A percentile compares a stretch with the other conserved stretches of the same genome.
Conservation (phyloP, 192 early-diverging fungal genomes). For the Entophlyctis luteolus region DNA sequence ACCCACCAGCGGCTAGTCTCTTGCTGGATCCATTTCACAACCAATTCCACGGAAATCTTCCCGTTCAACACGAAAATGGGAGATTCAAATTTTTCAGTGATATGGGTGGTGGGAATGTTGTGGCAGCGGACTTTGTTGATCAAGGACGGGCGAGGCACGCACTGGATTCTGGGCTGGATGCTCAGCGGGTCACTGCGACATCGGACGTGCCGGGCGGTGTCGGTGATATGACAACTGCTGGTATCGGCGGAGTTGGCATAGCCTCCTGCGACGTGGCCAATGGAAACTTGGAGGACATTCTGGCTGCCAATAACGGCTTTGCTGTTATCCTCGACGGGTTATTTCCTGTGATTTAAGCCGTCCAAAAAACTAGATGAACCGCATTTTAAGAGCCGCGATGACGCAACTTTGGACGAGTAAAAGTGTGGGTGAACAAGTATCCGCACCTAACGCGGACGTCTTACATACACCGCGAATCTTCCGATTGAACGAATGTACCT, state of each 20-base stretch:
- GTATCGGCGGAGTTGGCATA: not conserved
- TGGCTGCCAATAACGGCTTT: not conserved
- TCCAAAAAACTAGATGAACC: not conserved
- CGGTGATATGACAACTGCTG: not conserved
- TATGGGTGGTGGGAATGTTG: not conserved
- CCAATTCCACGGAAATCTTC: too few species aligned
- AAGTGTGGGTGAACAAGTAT: slow-evolving; percentile 17
- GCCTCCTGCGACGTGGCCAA: not conserved
- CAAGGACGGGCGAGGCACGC: too few species aligned
- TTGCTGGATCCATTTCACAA: too few species aligned
- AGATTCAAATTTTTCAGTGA: too few species aligned
- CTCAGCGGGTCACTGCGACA: not conserved
- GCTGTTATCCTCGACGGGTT: too few species aligned
- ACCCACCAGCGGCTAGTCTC: too few species aligned
- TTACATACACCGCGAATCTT: slow-evolving; percentile 23
- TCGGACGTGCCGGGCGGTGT: not conserved
- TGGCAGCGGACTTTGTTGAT: not conserved
- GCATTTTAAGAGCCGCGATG: slow-evolving; percentile 19
- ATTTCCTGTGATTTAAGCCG: not conserved
- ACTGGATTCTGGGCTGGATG: too few species aligned
- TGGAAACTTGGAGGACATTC: not conserved
- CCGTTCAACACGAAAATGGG: too few species aligned
- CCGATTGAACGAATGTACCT: slow-evolving; percentile 14
- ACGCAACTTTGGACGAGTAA: slow-evolving; percentile 32
- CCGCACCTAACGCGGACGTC: slow-evolving; percentile 1